Evolutionary conservation across 345 rosid species (phyloP).

Genomic region (Arabis hirsuta): DNA sequence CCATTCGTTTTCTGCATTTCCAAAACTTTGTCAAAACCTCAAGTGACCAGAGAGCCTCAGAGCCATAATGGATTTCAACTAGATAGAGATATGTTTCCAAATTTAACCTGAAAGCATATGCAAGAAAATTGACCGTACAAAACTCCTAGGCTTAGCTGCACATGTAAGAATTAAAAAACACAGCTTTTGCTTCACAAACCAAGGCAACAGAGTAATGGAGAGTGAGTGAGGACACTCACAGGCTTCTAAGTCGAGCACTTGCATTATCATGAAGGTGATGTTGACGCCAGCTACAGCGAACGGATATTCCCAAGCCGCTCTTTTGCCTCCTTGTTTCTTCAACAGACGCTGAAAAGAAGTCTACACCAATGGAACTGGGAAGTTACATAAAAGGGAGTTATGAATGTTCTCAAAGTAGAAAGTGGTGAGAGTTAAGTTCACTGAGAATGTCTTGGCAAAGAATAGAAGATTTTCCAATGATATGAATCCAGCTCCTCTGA

Average conservation of each 20-base stretch:
- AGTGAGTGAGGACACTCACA: conserved; percentile 53
- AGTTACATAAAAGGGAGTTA: conserved; percentile 3
- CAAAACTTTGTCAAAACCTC: conserved; percentile 4
- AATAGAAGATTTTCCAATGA: conserved; percentile 90
- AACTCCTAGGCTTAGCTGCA: conserved; percentile 82
- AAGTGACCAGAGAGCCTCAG: neutral
- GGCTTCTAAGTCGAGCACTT: conserved; percentile 92
- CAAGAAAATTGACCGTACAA: conserved; percentile 72
- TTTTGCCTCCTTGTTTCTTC: conserved; percentile 74
- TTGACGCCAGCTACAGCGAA: conserved; percentile 98
- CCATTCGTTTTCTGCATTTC: conserved; percentile 76
- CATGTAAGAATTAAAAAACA: neutral
- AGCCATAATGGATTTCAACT: neutral
- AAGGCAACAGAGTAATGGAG: neutral
- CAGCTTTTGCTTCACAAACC: neutral
- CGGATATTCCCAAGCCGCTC: conserved; percentile 96
- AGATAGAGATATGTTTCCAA: neutral
- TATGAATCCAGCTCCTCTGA: conserved; percentile 95
- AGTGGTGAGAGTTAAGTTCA: conserved; percentile 39
- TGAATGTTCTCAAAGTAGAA: neutral
- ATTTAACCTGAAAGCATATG: conserved; percentile 84
- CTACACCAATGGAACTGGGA: conserved; percentile 46
- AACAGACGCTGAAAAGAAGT: conserved; percentile 70
- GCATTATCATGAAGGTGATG: conserved; percentile 96
- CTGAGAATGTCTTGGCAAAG: conserved; percentile 89